Percentiles rank a stretch among this genome's conserved stretches.
phyloP scores from a whole-genome alignment of 1,284 basidiomycete species.

The Lignosus rhinocerotis region DNA sequence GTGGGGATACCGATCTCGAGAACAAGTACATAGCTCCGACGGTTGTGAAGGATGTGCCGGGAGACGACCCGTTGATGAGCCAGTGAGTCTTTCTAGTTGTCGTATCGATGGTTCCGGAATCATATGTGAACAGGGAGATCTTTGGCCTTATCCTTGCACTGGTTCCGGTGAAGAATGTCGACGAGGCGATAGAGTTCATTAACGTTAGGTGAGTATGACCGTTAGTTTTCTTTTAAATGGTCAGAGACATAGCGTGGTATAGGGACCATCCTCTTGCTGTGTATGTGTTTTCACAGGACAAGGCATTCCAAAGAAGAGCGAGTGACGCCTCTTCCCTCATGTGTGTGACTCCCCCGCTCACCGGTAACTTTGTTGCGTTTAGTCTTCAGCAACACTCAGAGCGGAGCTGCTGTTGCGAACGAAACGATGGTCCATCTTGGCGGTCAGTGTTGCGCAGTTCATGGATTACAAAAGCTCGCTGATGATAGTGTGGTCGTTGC shows the following conservation, averaged over 20 bases:
- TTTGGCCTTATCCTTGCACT: slow-evolving; percentile 61
- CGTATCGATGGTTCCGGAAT: not conserved
- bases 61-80: slow-evolving; percentile 70
- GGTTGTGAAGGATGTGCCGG: slow-evolving; percentile 56
- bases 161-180: slow-evolving; percentile 69
- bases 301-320: slow-evolving; percentile 63
- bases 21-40: slow-evolving; percentile 34
- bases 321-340: not conserved
- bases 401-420: slow-evolving; percentile 65
- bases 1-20: not conserved
- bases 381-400: slow-evolving; percentile 70
- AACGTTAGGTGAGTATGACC: slow-evolving; percentile 48
- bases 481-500: not conserved
- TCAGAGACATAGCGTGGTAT: not conserved
- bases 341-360: not conserved
- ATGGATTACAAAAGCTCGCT: not conserved
- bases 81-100: slow-evolving; percentile 47
- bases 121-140: slow-evolving; percentile 32
- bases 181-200: slow-evolving; percentile 73
- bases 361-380: not conserved
- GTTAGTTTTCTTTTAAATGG: slow-evolving; percentile 9
- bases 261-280: slow-evolving; percentile 72
- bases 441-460: slow-evolving; percentile 38
- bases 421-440: slow-evolving; percentile 59
- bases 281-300: slow-evolving; percentile 73